phyloP scores from a whole-genome alignment of 495 filamentous ascomycete genomes.

The Trichoderma asperelloides region DNA sequence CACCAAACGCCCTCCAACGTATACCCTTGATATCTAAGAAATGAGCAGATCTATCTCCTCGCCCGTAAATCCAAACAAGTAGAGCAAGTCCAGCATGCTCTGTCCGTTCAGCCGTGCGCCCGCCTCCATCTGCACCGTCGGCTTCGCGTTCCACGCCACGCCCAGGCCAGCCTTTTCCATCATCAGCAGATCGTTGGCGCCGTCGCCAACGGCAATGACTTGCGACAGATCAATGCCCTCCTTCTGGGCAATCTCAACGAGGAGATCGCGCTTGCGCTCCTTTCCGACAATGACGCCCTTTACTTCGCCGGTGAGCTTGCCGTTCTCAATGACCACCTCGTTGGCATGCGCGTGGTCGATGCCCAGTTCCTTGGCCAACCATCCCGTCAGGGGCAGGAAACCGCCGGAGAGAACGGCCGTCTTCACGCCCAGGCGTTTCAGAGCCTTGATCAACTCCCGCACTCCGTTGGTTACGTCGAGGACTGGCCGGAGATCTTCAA shows the following conservation, averaged over 20 bases:
- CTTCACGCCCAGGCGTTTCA: slow-evolving; percentile 71
- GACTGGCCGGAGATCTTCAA: slow-evolving; percentile 61
- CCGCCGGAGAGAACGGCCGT: slow-evolving; percentile 88
- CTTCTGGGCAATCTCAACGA: slow-evolving; percentile 66
- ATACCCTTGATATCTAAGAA: slow-evolving; percentile 12
- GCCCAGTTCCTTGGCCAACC: slow-evolving; percentile 70
- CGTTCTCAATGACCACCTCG: slow-evolving; percentile 58
- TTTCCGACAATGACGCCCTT: slow-evolving; percentile 73
- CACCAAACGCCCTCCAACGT: not conserved
- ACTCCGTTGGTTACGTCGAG: slow-evolving; percentile 79
- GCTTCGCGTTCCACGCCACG: slow-evolving; percentile 91
- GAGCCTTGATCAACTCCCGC: slow-evolving; percentile 54
- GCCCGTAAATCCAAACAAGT: slow-evolving; percentile 68
- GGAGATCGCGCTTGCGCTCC: slow-evolving; percentile 64
- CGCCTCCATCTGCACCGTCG: slow-evolving; percentile 79
- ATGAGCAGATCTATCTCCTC: slow-evolving; percentile 51
- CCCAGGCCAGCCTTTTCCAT: slow-evolving; percentile 80
- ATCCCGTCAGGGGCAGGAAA: slow-evolving; percentile 79
- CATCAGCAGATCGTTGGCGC: slow-evolving; percentile 93
- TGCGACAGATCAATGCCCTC: slow-evolving; percentile 65
- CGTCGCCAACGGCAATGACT: slow-evolving; percentile 82
- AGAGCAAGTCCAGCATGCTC: slow-evolving; percentile 70
- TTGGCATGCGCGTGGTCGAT: slow-evolving; percentile 86
- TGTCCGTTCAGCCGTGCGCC: slow-evolving; percentile 72
- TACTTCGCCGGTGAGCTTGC: slow-evolving; percentile 73